Evolutionary conservation across 805 yeast species (phyloP).

Genomic region (Metschnikowia chrysomelidarum): DNA sequence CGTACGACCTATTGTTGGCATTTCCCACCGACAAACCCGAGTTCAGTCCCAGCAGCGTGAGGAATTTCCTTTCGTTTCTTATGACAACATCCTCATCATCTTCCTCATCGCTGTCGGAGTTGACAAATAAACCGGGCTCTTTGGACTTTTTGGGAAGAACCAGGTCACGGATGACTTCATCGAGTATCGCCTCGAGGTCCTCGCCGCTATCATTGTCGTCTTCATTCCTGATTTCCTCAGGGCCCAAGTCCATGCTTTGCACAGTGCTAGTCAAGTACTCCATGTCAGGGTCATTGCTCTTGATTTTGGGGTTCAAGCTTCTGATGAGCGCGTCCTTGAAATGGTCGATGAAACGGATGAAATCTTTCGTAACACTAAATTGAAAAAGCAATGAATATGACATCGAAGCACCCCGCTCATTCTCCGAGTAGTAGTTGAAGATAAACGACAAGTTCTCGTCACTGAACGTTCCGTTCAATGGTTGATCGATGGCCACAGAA

Average conservation of each 20-base stretch:
- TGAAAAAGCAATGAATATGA: slow-evolving; percentile 64
- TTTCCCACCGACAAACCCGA: slow-evolving; percentile 69
- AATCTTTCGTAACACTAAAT: slow-evolving; percentile 42
- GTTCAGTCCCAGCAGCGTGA: slow-evolving; percentile 42
- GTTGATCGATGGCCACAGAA: slow-evolving; percentile 30
- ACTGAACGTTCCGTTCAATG: slow-evolving; percentile 67
- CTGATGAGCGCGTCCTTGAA: slow-evolving; percentile 8
- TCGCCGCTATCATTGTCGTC: slow-evolving; percentile 30
- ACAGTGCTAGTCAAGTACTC: slow-evolving; percentile 8
- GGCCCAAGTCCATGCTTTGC: slow-evolving; percentile 45
- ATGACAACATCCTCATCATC: slow-evolving; percentile 32
- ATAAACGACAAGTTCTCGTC: slow-evolving; percentile 55
- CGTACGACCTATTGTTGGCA: slow-evolving; percentile 70
- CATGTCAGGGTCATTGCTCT: slow-evolving; percentile 4
- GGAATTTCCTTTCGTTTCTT: slow-evolving; percentile 19
- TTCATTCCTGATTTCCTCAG: slow-evolving; percentile 47
- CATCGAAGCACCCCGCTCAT: slow-evolving; percentile 22
- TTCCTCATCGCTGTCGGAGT: slow-evolving; percentile 24
- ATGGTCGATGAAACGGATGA: slow-evolving; percentile 40
- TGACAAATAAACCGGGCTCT: slow-evolving; percentile 8
- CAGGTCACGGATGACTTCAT: slow-evolving; percentile 11
- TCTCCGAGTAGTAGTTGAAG: slow-evolving; percentile 49
- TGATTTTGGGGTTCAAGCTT: slow-evolving; percentile 6
- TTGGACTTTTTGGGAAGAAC: slow-evolving; percentile 7
- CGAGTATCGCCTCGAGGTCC: slow-evolving; percentile 2